Evolutionary conservation across 345 rosid genomes (phyloP).

Genomic region (Excoecaria cochinchinensis): DNA sequence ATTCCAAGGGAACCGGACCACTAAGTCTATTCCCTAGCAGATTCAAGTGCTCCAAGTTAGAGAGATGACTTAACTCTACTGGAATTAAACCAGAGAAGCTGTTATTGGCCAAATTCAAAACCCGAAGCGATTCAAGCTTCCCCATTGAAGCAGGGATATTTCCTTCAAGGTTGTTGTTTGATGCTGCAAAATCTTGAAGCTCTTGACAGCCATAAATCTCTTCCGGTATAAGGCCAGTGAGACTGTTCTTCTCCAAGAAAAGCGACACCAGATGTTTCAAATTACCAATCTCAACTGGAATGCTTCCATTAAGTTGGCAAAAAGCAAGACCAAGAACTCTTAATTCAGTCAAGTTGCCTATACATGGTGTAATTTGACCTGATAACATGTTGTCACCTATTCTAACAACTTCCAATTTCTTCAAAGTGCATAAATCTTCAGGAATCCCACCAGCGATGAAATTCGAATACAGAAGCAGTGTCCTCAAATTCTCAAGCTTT

Average conservation of each 20-base stretch:
- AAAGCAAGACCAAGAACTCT: slow-evolving; percentile 54
- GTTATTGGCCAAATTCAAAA: slow-evolving; percentile 71
- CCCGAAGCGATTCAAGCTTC: slow-evolving; percentile 48
- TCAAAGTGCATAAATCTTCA: slow-evolving; percentile 52
- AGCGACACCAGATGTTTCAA: slow-evolving; percentile 50
- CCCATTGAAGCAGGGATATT: slow-evolving; percentile 54
- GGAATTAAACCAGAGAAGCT: slow-evolving; percentile 67
- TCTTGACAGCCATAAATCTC: slow-evolving; percentile 46
- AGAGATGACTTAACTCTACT: slow-evolving; percentile 51
- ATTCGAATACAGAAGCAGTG: slow-evolving; percentile 62
- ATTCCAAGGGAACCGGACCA: slow-evolving; percentile 56
- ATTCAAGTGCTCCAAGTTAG: slow-evolving; percentile 53
- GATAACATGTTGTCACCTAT: slow-evolving; percentile 61
- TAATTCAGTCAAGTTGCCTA: slow-evolving; percentile 64
- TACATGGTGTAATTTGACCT: slow-evolving; percentile 50
- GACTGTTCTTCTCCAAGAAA: slow-evolving; percentile 55
- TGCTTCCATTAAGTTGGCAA: slow-evolving; percentile 61
- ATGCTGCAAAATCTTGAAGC: slow-evolving; percentile 52
- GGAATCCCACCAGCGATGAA: slow-evolving; percentile 70
- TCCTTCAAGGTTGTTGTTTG: slow-evolving; percentile 70
- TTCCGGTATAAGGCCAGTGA: slow-evolving; percentile 60
- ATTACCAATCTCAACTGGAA: slow-evolving; percentile 73
- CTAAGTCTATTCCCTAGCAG: slow-evolving; percentile 52
- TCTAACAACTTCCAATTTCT: slow-evolving; percentile 56
- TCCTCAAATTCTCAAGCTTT: slow-evolving; percentile 58